Evolutionary conservation across 2,329 filamentous ascomycete species (phyloP).

Genomic region (Ophiognomonia clavigignenti-juglandacearum): DNA sequence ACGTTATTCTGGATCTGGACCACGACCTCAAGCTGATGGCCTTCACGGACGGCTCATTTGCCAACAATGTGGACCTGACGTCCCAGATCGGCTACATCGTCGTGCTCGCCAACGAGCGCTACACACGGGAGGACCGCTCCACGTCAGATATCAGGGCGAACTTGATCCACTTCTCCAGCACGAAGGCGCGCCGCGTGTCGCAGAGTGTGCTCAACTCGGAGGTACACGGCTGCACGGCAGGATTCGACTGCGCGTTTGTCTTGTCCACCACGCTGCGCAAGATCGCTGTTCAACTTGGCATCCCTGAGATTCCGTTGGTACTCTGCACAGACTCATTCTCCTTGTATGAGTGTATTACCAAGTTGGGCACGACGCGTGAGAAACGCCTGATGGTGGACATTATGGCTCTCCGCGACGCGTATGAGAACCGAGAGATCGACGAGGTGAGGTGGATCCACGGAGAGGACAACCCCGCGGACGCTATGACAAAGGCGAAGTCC

Average conservation of each 20-base stretch:
- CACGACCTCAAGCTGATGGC: conserved; percentile 13
- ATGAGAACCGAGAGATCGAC: conserved; percentile 13
- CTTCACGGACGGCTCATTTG: conserved; percentile 16
- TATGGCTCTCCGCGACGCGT: conserved; percentile 17
- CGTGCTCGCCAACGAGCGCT: conserved; percentile 13
- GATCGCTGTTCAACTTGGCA: not conserved
- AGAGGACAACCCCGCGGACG: conserved; percentile 11
- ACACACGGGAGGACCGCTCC: conserved; percentile 4
- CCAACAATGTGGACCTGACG: conserved; percentile 18
- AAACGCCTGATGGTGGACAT: conserved; percentile 20
- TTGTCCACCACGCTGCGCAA: conserved; percentile 7
- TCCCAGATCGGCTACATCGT: conserved; percentile 18
- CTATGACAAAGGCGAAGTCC: conserved; percentile 11
- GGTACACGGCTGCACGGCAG: conserved; percentile 14
- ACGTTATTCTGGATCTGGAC: not conserved
- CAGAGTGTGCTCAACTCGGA: conserved; percentile 14
- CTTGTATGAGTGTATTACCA: conserved; percentile 17
- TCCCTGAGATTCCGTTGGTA: conserved; percentile 8
- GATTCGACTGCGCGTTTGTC: conserved; percentile 13
- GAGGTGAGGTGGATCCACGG: conserved; percentile 18
- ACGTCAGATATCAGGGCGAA: conserved; percentile 15
- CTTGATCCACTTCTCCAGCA: conserved; percentile 15
- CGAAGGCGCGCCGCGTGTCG: conserved; percentile 16
- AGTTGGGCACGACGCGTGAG: conserved; percentile 16
- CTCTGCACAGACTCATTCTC: conserved; percentile 17